Conservation (phyloP, 768 basidiomycete genomes). For the Tricholoma flavovirens region DNA sequence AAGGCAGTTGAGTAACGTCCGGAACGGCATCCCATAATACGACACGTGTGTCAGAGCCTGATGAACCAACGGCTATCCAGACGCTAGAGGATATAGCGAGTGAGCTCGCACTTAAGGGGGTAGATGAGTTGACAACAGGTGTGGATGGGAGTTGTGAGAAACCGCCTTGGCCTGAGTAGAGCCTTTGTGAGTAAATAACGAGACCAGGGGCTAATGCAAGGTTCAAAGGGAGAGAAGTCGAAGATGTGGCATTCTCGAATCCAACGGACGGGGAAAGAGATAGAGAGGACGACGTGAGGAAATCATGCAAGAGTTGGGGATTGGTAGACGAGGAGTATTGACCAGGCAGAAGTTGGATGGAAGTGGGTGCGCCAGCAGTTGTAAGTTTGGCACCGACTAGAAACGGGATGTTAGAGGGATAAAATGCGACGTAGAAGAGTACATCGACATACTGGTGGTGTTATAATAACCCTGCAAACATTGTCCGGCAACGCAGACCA, state of each 20-base stretch:
- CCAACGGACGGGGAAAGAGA: constrained; percentile 55
- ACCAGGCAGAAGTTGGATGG: constrained; percentile 66
- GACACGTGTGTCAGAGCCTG: constrained; percentile 51
- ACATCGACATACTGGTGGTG: constrained; percentile 45
- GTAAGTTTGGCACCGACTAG: constrained; percentile 69
- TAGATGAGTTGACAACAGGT: constrained; percentile 41
- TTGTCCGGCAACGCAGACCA: constrained; percentile 86
- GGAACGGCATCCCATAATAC: constrained; percentile 79
- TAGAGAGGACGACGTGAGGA: constrained; percentile 61
- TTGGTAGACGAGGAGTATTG: constrained; percentile 68
- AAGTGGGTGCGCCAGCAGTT: constrained; percentile 44
- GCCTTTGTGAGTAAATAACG: constrained; percentile 52
- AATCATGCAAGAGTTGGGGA: constrained; percentile 64
- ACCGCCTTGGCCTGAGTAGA: constrained; percentile 61
- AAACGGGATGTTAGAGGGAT: constrained; percentile 5
- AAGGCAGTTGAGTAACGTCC: constrained; percentile 65
- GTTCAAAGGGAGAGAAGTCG: constrained; percentile 59
- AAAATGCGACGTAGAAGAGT: constrained; percentile 4
- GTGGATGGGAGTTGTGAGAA: constrained; percentile 54
- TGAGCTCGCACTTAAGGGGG: constrained; percentile 50
- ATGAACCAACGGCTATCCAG: constrained; percentile 55
- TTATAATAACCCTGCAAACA: constrained; percentile 78
- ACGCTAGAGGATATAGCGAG: constrained; percentile 63
- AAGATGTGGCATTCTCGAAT: constrained; percentile 51
- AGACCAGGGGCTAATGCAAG: constrained; percentile 64